These are phyloP conservation scores for Lactarius akahatsu DNA, from an alignment of 768 basidiomycete species.

Conservation along the genomic window DNA sequence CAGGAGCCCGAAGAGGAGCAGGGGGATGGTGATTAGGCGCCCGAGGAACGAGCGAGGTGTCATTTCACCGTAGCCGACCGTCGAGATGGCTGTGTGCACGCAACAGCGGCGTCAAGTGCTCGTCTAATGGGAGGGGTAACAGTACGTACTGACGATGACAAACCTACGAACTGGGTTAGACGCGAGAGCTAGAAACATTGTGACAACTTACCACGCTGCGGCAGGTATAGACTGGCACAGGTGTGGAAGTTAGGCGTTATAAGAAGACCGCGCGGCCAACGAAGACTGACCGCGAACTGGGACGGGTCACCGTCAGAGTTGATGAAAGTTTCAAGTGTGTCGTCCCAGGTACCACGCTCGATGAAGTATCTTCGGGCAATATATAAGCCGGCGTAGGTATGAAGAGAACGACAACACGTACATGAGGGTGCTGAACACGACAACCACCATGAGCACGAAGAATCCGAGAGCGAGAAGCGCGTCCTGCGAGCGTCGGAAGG, in stretches of 20 bases:
- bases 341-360: constrained; percentile 90
- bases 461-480: constrained; percentile 84
- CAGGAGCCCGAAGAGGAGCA: constrained; percentile 83
- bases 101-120: background rate
- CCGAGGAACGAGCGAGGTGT: constrained; percentile 88
- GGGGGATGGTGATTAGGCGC: constrained; percentile 78
- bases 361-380: constrained; percentile 66
- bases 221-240: constrained; percentile 60
- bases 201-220: constrained; percentile 65
- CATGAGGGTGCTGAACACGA: constrained; percentile 86
- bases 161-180: constrained; percentile 44
- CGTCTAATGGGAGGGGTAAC: background rate
- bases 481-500: constrained; percentile 81
- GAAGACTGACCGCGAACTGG: constrained; percentile 61
- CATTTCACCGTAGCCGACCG: constrained; percentile 91
- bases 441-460: constrained; percentile 84
- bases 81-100: constrained; percentile 66
- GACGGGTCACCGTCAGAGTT: constrained; percentile 83
- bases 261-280: background rate
- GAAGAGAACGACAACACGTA: constrained; percentile 32
- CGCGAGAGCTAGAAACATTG: constrained; percentile 1
- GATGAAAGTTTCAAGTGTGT: constrained; percentile 72
- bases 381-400: background rate
- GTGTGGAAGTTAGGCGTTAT: background rate
- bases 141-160: constrained; percentile 70